Evolutionary conservation across 805 yeast genomes (phyloP), one percentile per base, ranked within the genome.

Genomic region (Saturnispora halmiae): DNA sequence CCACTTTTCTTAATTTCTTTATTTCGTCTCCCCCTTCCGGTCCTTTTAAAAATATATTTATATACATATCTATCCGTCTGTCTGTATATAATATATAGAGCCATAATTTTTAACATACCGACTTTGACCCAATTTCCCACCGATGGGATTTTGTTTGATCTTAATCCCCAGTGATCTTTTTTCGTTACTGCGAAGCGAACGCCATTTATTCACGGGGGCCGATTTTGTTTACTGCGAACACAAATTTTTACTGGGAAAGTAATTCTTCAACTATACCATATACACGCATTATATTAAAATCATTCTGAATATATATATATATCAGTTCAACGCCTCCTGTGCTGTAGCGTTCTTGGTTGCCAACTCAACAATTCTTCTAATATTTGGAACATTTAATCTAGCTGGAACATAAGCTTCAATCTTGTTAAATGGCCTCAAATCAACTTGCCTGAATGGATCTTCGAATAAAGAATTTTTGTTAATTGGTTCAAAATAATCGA

Each of bases 341-440:
- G 71, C 84, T 18, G 82, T 70, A 14, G 90, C 94, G 56, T 81
- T 82, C 62, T 77, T 80, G 10, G 94, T 84, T 35, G 82, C 90
- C 51, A 92, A 69, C 59, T 88, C 96, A 30, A 88, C 84, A 36
- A 92, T 77, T 61, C 92, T 73, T 66, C 94, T 82, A 28, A 94
- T 79, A 31, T 75, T 79, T 33, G 97, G 97, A 49, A 88, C 75
- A 51, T 81, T 83, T 63, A 92, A 68, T 84, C 94, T 84, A 1
- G 94, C 88, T 30, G 98, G 98, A 47, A 92, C 90, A 56, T 88
- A 92, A 14, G 94, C 87, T 65, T 84, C 86, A 52, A 81, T 79
- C 56, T 83, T 67, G 55, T 82, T 70, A 72, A 83, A 83, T 42
- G 87, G 87, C 58, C 92, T 71, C 34, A 82, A 72, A 38, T 72